Percentiles rank a stretch among this genome's conserved stretches.
Conservation (phyloP, 768 basidiomycete species). For the Mycena epipterygia region DNA sequence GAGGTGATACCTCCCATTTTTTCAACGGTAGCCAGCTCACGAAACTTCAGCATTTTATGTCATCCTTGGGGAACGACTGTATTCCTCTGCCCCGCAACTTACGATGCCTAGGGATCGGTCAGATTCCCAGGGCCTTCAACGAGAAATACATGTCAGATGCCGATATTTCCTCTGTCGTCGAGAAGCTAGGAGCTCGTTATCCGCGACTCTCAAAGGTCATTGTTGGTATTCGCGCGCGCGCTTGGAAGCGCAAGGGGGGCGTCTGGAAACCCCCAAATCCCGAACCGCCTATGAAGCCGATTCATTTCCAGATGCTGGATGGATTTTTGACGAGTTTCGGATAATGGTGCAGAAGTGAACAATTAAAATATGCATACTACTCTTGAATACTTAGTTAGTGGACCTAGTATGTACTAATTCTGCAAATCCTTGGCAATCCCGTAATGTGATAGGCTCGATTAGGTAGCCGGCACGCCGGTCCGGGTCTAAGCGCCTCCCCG, state of each 20-base stretch:
- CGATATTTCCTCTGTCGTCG: constrained; percentile 1
- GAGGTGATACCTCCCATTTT: background rate
- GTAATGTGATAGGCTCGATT: too few relatives aligned
- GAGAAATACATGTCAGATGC: constrained; percentile 9
- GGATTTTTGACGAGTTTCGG: too few relatives aligned
- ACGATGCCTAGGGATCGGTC: background rate
- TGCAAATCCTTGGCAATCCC: too few relatives aligned
- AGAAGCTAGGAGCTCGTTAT: constrained; percentile 19
- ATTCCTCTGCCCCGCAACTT: constrained; percentile 16
- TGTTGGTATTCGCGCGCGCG: background rate
- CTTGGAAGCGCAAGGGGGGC: constrained; percentile 7
- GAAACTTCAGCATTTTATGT: constrained; percentile 13
- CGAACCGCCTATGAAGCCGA: too few relatives aligned
- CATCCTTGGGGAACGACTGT: constrained; percentile 2
- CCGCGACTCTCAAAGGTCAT: background rate
- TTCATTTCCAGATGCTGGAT: too few relatives aligned
- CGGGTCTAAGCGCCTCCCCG: background rate
- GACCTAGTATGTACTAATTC: too few relatives aligned
- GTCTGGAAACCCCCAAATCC: constrained; percentile 13
- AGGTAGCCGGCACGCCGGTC: background rate
- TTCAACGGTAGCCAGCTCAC: background rate
- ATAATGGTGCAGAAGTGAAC: too few relatives aligned
- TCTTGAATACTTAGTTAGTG: too few relatives aligned
- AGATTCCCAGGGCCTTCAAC: background rate
- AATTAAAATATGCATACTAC: too few relatives aligned